Base-by-base conservation (phyloP, 495 filamentous ascomycete species). In the Thozetella sp. region DNA sequence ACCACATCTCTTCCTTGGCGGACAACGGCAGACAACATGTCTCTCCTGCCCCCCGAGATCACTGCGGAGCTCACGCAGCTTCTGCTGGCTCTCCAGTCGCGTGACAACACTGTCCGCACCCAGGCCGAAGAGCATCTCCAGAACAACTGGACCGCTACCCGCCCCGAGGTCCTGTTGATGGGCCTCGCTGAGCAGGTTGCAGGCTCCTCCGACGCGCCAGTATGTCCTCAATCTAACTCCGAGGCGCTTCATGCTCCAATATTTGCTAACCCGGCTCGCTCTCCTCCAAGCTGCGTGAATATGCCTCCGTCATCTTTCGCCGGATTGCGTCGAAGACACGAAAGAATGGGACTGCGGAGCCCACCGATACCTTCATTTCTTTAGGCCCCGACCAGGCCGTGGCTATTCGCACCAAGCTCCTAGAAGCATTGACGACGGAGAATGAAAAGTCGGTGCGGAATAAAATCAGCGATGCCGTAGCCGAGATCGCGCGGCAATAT, bases 401-500 rank as follows among this genome's bases (percentile, higher is more conserved):
- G 25, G 87, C 83, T 56, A 97, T 98, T 62, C 84, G 92, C 55
- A 81, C 88, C 59, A 94, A 93, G 71, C 78, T 98, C 40, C 79
- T 99, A 22, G 83, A 89, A 60, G 88, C 87, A 58, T 76, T 97
- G 53, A 84, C 86, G 45, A 77, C 73, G 48, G 96, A 98, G 75
- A 75, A 80, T 6, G 80, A 88, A 22, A 79, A 84, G 48, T 74
- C 85, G 17, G 90, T 96, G 34, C 83, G 96, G 69, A 96, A 96
- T 72, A 99, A 98, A 76, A 90, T 97, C 69, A 93, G 93, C 56
- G 96, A 99, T 74, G 93, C 95, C 1, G 89, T 98, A 60, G 96
- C 96, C 6, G 96, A 99, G 71, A 79, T 98, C 48, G 96, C 93
- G 27, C 87, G 96, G 67, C 92, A 98, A 71, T 96, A 97, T 73